A percentile compares a stretch with the other conserved stretches of the same genome.
These are phyloP conservation scores for Cytospora piceae DNA, from an alignment of 2,329 filamentous ascomycete species.

Conservation along the genomic window DNA sequence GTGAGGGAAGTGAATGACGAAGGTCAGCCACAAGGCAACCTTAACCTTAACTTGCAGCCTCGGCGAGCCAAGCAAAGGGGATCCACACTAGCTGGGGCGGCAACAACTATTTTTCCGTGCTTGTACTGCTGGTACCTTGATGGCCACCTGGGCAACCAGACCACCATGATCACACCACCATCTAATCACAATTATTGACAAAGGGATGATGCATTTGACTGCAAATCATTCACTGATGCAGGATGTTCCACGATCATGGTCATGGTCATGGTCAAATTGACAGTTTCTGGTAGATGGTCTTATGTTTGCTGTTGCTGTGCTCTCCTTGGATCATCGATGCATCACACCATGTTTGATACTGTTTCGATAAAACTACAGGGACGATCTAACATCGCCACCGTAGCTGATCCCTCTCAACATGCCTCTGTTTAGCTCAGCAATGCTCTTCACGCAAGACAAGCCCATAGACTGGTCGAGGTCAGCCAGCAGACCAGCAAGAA, in stretches of 20 bases:
- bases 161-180: too few relatives aligned
- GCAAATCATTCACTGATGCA: too few relatives aligned
- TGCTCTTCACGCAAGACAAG: slow-evolving; percentile 52
- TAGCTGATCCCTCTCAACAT: slow-evolving; percentile 42
- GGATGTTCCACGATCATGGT: too few relatives aligned
- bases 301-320: neutral
- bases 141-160: too few relatives aligned
- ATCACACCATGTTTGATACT: neutral
- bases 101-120: neutral
- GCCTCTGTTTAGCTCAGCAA: slow-evolving; percentile 43
- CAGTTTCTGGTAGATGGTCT: neutral
- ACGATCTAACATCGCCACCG: slow-evolving; percentile 37
- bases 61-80: neutral
- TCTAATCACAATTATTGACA: too few relatives aligned
- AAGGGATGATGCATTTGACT: too few relatives aligned
- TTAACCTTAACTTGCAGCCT: neutral
- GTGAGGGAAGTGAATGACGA: neutral
- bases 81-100: slow-evolving; percentile 1
- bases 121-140: neutral
- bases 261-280: neutral
- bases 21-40: neutral
- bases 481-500: slow-evolving; percentile 53
- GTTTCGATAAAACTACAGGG: slow-evolving; percentile 5
- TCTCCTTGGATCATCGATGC: neutral
- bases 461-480: slow-evolving; percentile 62